phyloP scores from a whole-genome alignment of 805 yeast species.

The Pachysolen tannophilus region DNA sequence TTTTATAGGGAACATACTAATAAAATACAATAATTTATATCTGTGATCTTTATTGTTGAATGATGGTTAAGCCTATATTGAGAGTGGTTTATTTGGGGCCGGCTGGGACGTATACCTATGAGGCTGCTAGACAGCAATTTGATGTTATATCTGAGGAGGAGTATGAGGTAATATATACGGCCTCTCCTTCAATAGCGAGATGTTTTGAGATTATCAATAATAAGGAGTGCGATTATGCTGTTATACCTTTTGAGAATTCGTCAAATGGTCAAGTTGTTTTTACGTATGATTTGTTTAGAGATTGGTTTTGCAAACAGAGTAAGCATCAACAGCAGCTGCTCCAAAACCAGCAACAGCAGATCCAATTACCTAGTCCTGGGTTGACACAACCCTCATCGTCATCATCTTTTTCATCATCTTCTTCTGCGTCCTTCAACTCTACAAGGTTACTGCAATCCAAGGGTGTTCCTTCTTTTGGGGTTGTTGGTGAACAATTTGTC shows the following conservation, averaged over 20 bases:
- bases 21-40: too few species aligned
- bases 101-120: constrained; percentile 87
- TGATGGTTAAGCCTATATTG: too few species aligned
- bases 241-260: constrained; percentile 90
- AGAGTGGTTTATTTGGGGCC: constrained; percentile 83
- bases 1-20: too few species aligned
- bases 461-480: constrained; percentile 40
- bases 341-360: background rate
- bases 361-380: constrained; percentile 3
- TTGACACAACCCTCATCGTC: constrained; percentile 7
- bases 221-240: constrained; percentile 51
- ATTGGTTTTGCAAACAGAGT: constrained; percentile 35
- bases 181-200: constrained; percentile 39
- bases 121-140: constrained; percentile 46
- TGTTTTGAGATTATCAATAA: constrained; percentile 53
- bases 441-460: too few species aligned
- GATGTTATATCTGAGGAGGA: constrained; percentile 17
- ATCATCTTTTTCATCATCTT: constrained; percentile 9
- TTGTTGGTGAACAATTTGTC: constrained; percentile 77
- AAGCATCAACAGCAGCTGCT: background rate
- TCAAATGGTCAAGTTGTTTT: constrained; percentile 90
- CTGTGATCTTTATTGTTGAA: too few species aligned
- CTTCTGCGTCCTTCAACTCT: background rate
- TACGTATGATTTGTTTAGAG: constrained; percentile 76
- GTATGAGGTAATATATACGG: constrained; percentile 17